Base-by-base conservation (phyloP, 2,329 filamentous ascomycete genomes). In the Clathrospora elynae region DNA sequence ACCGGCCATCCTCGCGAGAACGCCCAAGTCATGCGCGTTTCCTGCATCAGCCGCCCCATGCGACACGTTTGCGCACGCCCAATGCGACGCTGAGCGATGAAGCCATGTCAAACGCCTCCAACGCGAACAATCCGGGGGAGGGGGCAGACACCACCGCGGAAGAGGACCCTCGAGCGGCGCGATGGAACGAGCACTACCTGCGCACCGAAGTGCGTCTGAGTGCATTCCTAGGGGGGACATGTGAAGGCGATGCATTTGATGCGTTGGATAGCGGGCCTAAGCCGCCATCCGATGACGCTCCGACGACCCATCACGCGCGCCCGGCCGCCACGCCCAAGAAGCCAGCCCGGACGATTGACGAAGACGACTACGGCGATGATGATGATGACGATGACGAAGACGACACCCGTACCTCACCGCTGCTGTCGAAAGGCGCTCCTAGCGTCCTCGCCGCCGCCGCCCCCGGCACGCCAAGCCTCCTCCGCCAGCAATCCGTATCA, bases 311-410 rank as follows among this genome's bases (percentile, higher is more conserved):
- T 62, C 64, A 73, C 68, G 70, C 77, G 73, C 68, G 66, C 66
- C 67, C 67, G 51, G 59, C 70, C 73, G 66, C 73, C 74, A 62
- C 74, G 72, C 61, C 84, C 75, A 96, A 93, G 59, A 87, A 88
- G 72, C 79, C 83, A 32, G 87, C 86, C 69, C 81, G 88, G 61
- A 78, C 83, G 66, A 90, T 92, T 78, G 84, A 90, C 59, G 88
- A 92, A 67, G 87, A 90, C 61, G 86, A 92, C 71, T 91, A 92
- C 64, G 88, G 87, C 55, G 88, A 92, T 60, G 90, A 96, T 44
- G 83, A 84, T 18, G 79, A 81, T 6, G 80, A 81, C 20, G 78
- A 73, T 24, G 64, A 67, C 16, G 71, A 73, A 34, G 64, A 67
- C 14, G 66, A 66, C 23, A 71, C 72, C 26, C 68, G 62, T 46